Percentiles rank a stretch among this genome's conserved stretches.
phyloP scores from a whole-genome alignment of 2,329 filamentous ascomycete genomes.

The Aspergillus aculeatinus region DNA sequence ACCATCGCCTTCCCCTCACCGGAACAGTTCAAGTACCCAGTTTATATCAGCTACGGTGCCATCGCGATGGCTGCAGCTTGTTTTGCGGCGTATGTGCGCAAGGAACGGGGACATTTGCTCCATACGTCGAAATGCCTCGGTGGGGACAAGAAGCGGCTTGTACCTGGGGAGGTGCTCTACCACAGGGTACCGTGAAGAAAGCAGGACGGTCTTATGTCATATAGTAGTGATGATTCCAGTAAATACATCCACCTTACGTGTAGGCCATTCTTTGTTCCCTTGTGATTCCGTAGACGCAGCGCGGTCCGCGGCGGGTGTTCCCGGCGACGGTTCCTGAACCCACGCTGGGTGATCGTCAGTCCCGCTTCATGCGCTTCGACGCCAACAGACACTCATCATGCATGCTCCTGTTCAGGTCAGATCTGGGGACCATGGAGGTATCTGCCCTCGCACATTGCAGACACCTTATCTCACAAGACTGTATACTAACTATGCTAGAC shows the following conservation, averaged over 20 bases:
- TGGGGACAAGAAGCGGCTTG: conserved; percentile 10
- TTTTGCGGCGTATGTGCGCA: conserved; percentile 59
- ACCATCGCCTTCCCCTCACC: conserved; percentile 66
- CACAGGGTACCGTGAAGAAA: background rate
- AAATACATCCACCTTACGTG: too few species aligned
- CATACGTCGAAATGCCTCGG: conserved; percentile 40
- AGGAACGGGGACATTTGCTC: conserved; percentile 60
- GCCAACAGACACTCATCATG: background rate
- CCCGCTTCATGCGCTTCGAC: conserved; percentile 12
- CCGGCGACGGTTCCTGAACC: background rate
- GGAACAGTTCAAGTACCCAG: conserved; percentile 64
- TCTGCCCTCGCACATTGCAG: too few species aligned
- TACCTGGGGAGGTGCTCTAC: background rate
- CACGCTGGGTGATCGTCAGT: background rate
- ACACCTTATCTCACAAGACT: background rate
- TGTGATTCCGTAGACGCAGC: background rate
- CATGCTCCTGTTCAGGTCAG: background rate
- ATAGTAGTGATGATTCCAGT: too few species aligned
- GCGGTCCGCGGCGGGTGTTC: background rate
- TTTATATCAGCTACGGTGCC: conserved; percentile 54
- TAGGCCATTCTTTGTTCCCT: background rate
- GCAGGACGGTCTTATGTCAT: background rate
- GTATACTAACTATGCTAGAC: background rate
- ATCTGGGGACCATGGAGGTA: conserved; percentile 9
- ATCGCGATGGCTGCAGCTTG: conserved; percentile 30